These are phyloP conservation scores for Carallia brachiata DNA, from an alignment of 345 rosid genomes.

Conservation along the genomic window DNA sequence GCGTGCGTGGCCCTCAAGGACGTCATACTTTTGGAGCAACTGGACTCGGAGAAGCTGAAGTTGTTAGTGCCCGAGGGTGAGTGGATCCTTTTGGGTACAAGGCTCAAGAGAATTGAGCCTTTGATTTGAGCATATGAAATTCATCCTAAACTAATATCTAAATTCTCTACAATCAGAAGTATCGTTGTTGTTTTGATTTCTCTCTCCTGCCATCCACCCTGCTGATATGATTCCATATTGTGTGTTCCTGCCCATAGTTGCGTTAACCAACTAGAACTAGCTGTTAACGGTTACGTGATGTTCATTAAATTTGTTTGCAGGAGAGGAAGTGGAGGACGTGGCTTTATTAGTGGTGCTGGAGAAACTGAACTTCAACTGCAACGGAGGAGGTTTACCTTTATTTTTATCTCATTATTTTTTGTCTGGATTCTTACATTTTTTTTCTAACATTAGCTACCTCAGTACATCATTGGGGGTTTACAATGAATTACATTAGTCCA, in stretches of 20 bases:
- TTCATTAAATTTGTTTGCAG: constrained; percentile 39
- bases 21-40: constrained; percentile 63
- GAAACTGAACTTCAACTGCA: constrained; percentile 99
- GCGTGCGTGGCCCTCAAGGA: constrained; percentile 74
- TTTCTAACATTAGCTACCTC: background rate
- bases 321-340: constrained; percentile 93
- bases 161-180: no score
- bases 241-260: background rate
- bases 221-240: background rate
- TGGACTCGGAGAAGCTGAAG: constrained; percentile 78
- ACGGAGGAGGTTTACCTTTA: constrained; percentile 60
- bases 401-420: constrained; percentile 2
- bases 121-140: no score
- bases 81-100: constrained; percentile 11
- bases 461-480: no score
- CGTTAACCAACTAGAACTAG: background rate
- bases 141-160: no score
- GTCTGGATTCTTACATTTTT: background rate
- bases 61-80: constrained; percentile 98
- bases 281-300: background rate
- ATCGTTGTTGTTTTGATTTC: no score
- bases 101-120: no score
- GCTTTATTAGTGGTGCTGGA: constrained; percentile 95
- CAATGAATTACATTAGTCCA: background rate
- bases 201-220: background rate